phyloP scores from a whole-genome alignment of 345 rosid species.

The Erysimum cheiranthoides region DNA sequence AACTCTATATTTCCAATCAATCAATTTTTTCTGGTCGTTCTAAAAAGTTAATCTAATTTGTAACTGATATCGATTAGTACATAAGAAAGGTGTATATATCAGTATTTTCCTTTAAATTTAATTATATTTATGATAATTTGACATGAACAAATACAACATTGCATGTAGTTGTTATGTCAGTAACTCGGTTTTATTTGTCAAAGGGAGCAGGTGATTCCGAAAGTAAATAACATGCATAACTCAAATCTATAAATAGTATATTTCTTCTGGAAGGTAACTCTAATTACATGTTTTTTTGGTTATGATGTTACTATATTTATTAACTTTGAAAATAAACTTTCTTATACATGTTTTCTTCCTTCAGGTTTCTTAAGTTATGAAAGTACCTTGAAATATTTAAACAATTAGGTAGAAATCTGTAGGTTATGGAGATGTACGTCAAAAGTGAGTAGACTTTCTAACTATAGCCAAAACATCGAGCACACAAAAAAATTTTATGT shows the following conservation, averaged over 20 bases:
- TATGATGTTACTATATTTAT: no score
- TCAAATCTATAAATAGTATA: background rate
- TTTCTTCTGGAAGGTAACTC: slow-evolving; percentile 11
- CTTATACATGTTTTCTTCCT: background rate
- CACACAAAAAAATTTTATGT: slow-evolving; percentile 10
- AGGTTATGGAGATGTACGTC: slow-evolving; percentile 12
- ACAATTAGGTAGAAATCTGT: slow-evolving; percentile 16
- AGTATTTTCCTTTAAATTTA: background rate
- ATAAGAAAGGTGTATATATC: background rate
- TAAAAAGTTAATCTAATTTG: background rate
- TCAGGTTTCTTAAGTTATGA: background rate
- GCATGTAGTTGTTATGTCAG: slow-evolving; percentile 23
- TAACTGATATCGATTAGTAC: background rate
- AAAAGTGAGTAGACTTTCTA: slow-evolving; percentile 38
- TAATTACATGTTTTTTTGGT: no score
- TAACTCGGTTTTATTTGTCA: slow-evolving; percentile 15
- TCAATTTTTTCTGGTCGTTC: background rate
- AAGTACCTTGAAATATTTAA: background rate
- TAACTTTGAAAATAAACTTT: background rate
- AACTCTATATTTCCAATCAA: background rate
- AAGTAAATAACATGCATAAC: slow-evolving; percentile 9
- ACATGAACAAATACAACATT: background rate
- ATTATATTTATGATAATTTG: background rate
- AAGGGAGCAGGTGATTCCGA: slow-evolving; percentile 15
- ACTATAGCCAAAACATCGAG: slow-evolving; percentile 31